phyloP scores from a whole-genome alignment of 1,284 basidiomycete genomes.

The Bondarzewia mesenterica region DNA sequence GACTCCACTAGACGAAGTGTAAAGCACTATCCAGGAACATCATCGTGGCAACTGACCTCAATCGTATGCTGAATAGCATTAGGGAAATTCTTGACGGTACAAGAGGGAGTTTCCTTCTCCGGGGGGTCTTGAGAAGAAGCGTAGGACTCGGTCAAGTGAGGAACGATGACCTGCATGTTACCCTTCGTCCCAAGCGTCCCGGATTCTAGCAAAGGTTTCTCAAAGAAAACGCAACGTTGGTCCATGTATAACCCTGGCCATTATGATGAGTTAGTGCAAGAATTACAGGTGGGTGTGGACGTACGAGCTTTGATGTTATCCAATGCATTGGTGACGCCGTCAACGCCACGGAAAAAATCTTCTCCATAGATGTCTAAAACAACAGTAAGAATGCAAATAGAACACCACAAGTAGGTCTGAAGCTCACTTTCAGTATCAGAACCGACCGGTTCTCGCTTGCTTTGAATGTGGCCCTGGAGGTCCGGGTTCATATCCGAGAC shows the following conservation, averaged over 20 bases:
- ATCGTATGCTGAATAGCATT: constrained; percentile 99
- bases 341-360: constrained; percentile 81
- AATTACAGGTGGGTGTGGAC: constrained; percentile 21
- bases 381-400: constrained; percentile 4
- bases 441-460: constrained; percentile 93
- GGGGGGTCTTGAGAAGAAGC: constrained; percentile 98
- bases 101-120: constrained; percentile 96
- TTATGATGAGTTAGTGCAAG: constrained; percentile 1
- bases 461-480: constrained; percentile 80
- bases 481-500: constrained; percentile 97
- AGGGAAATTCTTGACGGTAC: constrained; percentile 99
- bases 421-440: constrained; percentile 83
- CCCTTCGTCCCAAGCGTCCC: constrained; percentile 99
- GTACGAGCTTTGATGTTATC: constrained; percentile 94
- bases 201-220: constrained; percentile 95
- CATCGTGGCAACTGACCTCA: constrained; percentile 45
- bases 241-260: constrained; percentile 92
- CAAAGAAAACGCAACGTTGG: constrained; percentile 94
- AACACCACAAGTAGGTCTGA: neutral
- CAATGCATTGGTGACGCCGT: constrained; percentile 99
- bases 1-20: constrained; percentile 66
- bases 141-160: constrained; percentile 95
- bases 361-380: constrained; percentile 79
- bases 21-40: constrained; percentile 6
- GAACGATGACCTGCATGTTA: constrained; percentile 95